These are phyloP conservation scores for Lycium ferocissimum DNA, from an alignment of 257 asterid genomes.

Conservation along the genomic window DNA sequence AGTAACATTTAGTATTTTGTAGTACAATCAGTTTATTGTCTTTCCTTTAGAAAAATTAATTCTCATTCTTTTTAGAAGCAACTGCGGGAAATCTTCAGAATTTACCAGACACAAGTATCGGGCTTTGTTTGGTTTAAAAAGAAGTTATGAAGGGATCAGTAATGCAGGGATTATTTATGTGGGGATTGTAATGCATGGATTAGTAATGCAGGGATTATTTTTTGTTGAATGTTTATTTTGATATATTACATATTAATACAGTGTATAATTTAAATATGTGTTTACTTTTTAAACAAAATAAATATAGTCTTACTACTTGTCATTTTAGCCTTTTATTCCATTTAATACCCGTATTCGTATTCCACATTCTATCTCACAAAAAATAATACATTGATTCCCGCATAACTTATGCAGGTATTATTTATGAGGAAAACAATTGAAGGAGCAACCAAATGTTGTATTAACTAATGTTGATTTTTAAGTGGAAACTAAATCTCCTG, in stretches of 20 bases:
- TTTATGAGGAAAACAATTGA: not conserved
- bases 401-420: not conserved
- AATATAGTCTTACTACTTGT: too few relatives aligned
- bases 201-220: too few relatives aligned
- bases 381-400: not conserved
- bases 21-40: not conserved
- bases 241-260: not conserved
- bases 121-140: not conserved
- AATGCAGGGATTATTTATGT: too few relatives aligned
- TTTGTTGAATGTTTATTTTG: not conserved
- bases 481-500: not conserved
- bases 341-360: too few relatives aligned
- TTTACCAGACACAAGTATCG: slow-evolving; percentile 10
- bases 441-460: not conserved
- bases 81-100: slow-evolving; percentile 13
- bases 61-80: not conserved
- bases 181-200: too few relatives aligned
- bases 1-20: not conserved
- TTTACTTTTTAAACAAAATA: too few relatives aligned
- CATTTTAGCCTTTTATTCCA: too few relatives aligned
- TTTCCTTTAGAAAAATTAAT: not conserved
- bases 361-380: not conserved
- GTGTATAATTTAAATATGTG: not conserved
- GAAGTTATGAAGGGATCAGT: not conserved
- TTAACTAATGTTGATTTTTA: not conserved